A percentile compares a stretch with the other conserved stretches of the same genome.
Conservation (phyloP, 1,284 basidiomycete species). For the Heliocybe sulcata region DNA sequence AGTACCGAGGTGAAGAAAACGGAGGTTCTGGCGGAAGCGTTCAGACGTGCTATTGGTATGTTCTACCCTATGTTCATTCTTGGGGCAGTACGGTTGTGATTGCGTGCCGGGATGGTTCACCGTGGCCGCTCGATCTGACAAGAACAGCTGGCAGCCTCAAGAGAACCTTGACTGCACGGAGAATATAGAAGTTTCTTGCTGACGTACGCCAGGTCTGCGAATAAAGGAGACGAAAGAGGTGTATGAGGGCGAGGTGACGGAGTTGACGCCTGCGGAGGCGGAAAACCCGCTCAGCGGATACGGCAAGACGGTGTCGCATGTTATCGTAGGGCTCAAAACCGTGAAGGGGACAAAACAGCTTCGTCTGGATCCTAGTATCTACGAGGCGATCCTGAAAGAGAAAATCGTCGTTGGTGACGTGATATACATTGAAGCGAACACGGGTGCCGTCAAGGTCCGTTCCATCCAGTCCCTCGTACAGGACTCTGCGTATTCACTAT, state of each 20-base stretch:
- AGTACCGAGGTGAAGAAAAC: constrained; percentile 99
- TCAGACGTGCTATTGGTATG: constrained; percentile 92
- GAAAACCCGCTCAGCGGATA: constrained; percentile 96
- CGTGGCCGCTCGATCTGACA: constrained; percentile 2
- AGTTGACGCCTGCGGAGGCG: constrained; percentile 91
- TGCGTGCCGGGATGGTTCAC: no score
- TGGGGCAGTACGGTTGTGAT: no score
- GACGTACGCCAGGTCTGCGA: constrained; percentile 59
- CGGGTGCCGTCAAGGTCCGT: constrained; percentile 89
- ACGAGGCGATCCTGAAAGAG: constrained; percentile 97
- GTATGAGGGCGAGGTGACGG: constrained; percentile 97
- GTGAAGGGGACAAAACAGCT: constrained; percentile 98
- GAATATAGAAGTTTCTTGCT: background rate
- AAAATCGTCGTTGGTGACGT: constrained; percentile 96
- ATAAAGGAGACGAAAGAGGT: constrained; percentile 99
- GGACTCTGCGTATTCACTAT: background rate
- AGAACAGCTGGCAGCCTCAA: background rate
- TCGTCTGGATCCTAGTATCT: constrained; percentile 90
- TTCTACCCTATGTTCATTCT: constrained; percentile 9
- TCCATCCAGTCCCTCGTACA: background rate
- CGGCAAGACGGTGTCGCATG: constrained; percentile 97
- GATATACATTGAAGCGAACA: constrained; percentile 92
- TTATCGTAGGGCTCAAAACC: constrained; percentile 94
- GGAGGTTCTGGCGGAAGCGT: constrained; percentile 94
- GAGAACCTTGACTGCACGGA: no score